A percentile compares a stretch with the other conserved stretches of the same genome.
These are phyloP conservation scores for Psidium friedrichsthalianum DNA, from an alignment of 345 rosid genomes.

Conservation along the genomic window DNA sequence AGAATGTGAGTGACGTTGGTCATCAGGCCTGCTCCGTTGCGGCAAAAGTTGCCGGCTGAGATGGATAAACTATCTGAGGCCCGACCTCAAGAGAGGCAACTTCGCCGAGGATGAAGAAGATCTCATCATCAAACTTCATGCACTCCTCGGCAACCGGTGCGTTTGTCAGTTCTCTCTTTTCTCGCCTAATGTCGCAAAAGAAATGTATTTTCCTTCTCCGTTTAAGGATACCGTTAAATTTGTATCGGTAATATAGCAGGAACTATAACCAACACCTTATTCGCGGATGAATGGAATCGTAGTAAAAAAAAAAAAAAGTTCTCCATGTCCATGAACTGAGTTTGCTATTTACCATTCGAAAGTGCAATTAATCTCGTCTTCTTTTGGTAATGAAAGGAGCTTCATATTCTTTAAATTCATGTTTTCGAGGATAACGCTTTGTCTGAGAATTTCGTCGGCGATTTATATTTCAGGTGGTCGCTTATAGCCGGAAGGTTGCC, in stretches of 20 bases:
- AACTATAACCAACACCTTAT: neutral
- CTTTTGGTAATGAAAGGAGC: neutral
- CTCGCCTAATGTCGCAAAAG: neutral
- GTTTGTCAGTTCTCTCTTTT: neutral
- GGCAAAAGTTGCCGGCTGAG: constrained; percentile 37
- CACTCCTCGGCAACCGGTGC: constrained; percentile 35
- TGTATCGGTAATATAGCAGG: neutral
- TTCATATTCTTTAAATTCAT: neutral
- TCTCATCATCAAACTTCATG: constrained; percentile 41
- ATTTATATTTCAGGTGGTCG: constrained; percentile 26
- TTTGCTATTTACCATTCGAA: neutral
- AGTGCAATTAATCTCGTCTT: neutral
- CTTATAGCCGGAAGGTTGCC: constrained; percentile 40
- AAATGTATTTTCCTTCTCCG: neutral
- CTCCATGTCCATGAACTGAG: neutral
- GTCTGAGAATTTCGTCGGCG: neutral
- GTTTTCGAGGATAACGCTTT: neutral
- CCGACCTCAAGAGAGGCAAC: constrained; percentile 33
- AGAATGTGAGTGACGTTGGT: neutral
- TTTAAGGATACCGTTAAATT: neutral
- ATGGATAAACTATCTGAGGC: constrained; percentile 40
- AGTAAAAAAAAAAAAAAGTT: neutral
- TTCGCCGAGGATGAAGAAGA: constrained; percentile 42
- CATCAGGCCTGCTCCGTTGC: constrained; percentile 28
- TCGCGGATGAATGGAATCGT: neutral